Conservation (phyloP, 345 rosid genomes). For the Hevea brasiliensis region DNA sequence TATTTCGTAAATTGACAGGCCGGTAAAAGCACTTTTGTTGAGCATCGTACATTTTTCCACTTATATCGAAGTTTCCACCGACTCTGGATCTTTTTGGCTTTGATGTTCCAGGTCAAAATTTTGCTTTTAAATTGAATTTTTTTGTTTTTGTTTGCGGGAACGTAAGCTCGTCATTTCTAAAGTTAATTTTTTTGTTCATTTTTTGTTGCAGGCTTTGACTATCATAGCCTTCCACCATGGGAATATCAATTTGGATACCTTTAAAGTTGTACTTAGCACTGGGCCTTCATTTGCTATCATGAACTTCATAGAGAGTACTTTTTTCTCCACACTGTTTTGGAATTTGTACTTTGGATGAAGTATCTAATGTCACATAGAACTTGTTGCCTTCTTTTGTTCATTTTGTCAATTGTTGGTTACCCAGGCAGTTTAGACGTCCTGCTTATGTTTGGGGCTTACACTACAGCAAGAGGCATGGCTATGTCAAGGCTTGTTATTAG, state of each 20-base stretch:
- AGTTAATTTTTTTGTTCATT: background rate
- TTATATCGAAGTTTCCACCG: constrained; percentile 90
- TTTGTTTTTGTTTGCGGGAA: background rate
- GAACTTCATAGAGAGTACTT: constrained; percentile 84
- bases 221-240: constrained; percentile 80
- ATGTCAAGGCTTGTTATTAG: constrained; percentile 85
- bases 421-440: constrained; percentile 84
- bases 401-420: constrained; percentile 22
- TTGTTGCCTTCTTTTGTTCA: constrained; percentile 7
- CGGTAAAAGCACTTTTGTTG: constrained; percentile 93
- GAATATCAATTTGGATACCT: constrained; percentile 54
- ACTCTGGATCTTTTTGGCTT: constrained; percentile 88
- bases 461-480: constrained; percentile 95
- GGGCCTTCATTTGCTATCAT: constrained; percentile 88
- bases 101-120: constrained; percentile 87
- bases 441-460: constrained; percentile 92
- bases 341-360: constrained; percentile 7
- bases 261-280: constrained; percentile 74
- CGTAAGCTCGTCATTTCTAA: constrained; percentile 4
- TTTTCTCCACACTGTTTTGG: constrained; percentile 17
- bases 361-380: background rate
- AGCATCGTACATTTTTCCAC: constrained; percentile 97
- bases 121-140: constrained; percentile 9
- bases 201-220: constrained; percentile 59
- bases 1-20: constrained; percentile 46